Evolutionary conservation across 768 basidiomycete genomes (phyloP).

Genomic region (Leccinum rimulosum): DNA sequence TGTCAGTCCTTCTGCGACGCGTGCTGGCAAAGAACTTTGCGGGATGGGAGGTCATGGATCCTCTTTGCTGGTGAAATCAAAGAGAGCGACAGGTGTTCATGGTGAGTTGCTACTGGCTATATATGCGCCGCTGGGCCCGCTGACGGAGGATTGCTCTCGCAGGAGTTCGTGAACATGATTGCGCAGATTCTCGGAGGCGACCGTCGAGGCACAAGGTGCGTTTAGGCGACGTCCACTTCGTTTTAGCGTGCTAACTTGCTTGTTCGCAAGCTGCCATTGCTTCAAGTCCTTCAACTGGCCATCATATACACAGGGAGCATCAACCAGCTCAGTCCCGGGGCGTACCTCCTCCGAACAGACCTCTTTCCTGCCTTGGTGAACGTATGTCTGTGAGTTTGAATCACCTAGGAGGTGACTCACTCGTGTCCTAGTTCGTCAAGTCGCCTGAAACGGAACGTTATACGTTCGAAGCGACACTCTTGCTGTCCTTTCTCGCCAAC

Average conservation of each 20-base stretch:
- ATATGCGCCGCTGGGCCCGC: not conserved
- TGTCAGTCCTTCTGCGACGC: constrained; percentile 45
- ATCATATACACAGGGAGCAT: constrained; percentile 58
- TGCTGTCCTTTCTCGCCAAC: constrained; percentile 62
- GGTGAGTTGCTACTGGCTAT: constrained; percentile 26
- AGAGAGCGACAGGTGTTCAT: constrained; percentile 59
- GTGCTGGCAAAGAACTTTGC: constrained; percentile 56
- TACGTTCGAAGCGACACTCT: constrained; percentile 57
- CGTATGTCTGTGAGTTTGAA: constrained; percentile 32
- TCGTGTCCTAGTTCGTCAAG: constrained; percentile 48
- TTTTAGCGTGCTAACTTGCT: not conserved
- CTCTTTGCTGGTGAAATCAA: constrained; percentile 59
- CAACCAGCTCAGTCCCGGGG: constrained; percentile 65
- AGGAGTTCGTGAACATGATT: constrained; percentile 53
- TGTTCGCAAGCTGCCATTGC: constrained; percentile 42
- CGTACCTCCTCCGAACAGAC: constrained; percentile 64
- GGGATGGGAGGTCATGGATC: constrained; percentile 73
- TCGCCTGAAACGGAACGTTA: constrained; percentile 51
- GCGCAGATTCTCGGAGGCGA: constrained; percentile 46
- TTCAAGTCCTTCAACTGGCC: constrained; percentile 54
- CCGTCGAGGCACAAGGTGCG: constrained; percentile 33
- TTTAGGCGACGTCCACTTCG: not conserved
- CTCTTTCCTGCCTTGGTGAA: constrained; percentile 53
- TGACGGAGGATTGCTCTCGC: not conserved
- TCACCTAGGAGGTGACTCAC: not conserved